Evolutionary conservation across 1,139 yeast genomes (phyloP), one percentile per base, ranked within the genome.

Genomic region (Protomyces macrosporus): DNA sequence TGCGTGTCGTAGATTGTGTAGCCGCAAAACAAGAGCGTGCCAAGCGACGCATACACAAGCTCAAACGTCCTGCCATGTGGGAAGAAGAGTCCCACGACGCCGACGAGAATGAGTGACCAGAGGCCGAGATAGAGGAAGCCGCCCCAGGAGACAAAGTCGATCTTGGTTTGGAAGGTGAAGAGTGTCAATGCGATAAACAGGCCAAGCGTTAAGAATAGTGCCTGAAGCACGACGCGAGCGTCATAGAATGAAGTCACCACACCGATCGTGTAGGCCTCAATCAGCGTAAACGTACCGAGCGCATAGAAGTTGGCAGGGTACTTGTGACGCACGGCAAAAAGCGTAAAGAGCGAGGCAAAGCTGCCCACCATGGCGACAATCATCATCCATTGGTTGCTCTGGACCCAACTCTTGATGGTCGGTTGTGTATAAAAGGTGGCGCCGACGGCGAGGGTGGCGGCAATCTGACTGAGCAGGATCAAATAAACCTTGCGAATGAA

Each of bases 1-100:
- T 90, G 96, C 35, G 96, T 90, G 74, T 90, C 97, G 61, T 89
- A 83, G 65, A 90, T 75, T 64, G 90, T 82, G 73, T 87, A 90
- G 6, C 85, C 82, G 32, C 87, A 79, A 75, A 90, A 90, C 5
- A 90, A 76, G 45, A 86, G 71, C 3, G 95, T 93, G 14, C 95
- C 96, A 57, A 86, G 73, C 65, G 84, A 82, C 48, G 91, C 83
- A 75, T 87, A 89, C 4, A 85, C 76, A 69, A 86, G 74, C 70
- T 87, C 90, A 57, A 82, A 74, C 36, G 79, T 77, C 32, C 80
- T 75, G 45, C 82, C 78, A 68, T 80, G 82, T 0, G 90, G 88
- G 74, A 89, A 81, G 72, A 90, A 85, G 76, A 88, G 77, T 70
- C 83, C 78, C 12, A 88, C 79, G 65, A 90, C 78, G 0, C 95